Evolutionary conservation across 2,329 filamentous ascomycete genomes (phyloP), one percentile per base, ranked within the genome.

Genomic region (Diaporthe caulivora): DNA sequence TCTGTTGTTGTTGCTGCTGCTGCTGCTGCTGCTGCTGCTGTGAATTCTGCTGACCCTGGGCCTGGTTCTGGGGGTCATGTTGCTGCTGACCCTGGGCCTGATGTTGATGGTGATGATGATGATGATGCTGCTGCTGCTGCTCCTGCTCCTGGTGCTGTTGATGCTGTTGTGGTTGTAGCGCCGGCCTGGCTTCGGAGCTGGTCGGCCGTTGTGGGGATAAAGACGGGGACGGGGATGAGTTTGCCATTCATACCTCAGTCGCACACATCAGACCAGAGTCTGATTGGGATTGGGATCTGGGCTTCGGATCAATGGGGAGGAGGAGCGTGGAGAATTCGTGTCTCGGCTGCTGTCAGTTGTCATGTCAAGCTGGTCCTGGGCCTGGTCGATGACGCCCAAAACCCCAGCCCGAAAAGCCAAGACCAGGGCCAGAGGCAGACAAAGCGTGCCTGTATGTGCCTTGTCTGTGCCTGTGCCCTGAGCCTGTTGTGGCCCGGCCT

Each of bases 181-280:
- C 60, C 60, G 60, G 44, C 60, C 60, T 65, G 60, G 60, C 60
- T 51, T 65, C 60, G 60, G 60, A 65, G 44, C 44, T 51, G 44
- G 60, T 65, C 60, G 60, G 60, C 60, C 44, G 60, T 65, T 65
- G 60, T 65, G 60, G 60, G 60, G 60, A 65, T 49, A 51, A 54
- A 49, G 70, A 72, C 60, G 60, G 58, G 51, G 70, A 72, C 60
- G 70, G 60, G 64, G 70, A 72, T 64, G 70, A 72, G 70, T 65
- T 57, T 65, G 70, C 70, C 70, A 72, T 72, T 67, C 70, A 72
- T 49, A 44, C 44, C 60, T 65, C 60, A 65, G 60, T 65, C 44
- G 29, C 60, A 65, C 58, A 51, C 29, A 65, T 29, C 60, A 65
- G 60, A 37, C 60, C 58, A 51, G 60, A 65, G 44, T 65, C 44